Conservation (phyloP, 2,329 filamentous ascomycete genomes). For the Colletotrichum godetiae region DNA sequence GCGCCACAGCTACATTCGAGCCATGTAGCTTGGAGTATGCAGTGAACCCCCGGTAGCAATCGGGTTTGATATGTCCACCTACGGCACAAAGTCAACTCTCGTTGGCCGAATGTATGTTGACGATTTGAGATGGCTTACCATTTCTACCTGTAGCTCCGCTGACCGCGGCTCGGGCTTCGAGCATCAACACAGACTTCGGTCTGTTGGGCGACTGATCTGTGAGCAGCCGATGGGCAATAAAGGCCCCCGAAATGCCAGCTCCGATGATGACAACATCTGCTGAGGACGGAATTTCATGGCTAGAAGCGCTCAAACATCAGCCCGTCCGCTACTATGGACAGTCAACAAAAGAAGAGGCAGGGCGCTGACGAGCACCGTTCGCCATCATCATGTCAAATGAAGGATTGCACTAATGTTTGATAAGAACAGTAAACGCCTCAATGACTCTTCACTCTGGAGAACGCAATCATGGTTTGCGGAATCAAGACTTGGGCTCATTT, state of each 20-base stretch:
- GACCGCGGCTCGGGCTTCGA: not conserved
- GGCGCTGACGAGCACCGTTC: not conserved
- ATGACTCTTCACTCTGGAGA: not conserved
- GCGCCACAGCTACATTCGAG: fast-evolving
- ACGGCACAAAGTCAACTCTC: not conserved
- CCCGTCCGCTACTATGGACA: not conserved
- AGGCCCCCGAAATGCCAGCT: not conserved
- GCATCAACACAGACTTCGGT: not conserved
- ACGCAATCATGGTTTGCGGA: not conserved
- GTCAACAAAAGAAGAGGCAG: not conserved
- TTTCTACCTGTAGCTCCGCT: not conserved
- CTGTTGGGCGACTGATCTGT: not conserved
- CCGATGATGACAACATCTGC: not conserved
- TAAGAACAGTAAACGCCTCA: not conserved
- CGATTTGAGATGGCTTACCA: not conserved
- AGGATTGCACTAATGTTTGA: not conserved
- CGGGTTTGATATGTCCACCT: not conserved
- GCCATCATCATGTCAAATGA: not conserved
- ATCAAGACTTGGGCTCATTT: not conserved
- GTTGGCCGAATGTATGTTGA: not conserved
- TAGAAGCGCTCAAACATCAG: not conserved
- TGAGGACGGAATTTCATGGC: fast-evolving
- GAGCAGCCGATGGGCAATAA: not conserved
- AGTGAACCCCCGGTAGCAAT: not conserved
- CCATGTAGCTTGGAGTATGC: not conserved